Evolutionary conservation across 2,329 filamentous ascomycete genomes (phyloP).

Genomic region (Fusarium continuum): DNA sequence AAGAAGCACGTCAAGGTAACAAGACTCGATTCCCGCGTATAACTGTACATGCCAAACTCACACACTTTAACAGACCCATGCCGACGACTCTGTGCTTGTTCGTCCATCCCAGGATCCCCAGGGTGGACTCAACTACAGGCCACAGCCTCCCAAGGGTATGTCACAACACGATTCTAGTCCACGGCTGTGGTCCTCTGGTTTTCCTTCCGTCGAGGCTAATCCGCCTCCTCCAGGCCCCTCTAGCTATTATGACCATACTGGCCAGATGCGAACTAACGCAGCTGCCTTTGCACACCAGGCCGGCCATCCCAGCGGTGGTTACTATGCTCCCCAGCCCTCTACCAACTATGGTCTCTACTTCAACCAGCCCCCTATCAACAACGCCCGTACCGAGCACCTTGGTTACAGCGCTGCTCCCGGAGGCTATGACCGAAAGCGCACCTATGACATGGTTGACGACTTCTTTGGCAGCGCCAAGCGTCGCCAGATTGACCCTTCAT

Average conservation of each 20-base stretch:
- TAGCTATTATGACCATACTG: constrained; percentile 72
- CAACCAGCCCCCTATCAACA: constrained; percentile 68
- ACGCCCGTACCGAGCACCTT: constrained; percentile 67
- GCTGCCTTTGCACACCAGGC: constrained; percentile 66
- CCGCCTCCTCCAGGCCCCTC: constrained; percentile 58
- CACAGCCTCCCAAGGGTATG: constrained; percentile 63
- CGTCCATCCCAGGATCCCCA: constrained; percentile 62
- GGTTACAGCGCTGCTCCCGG: constrained; percentile 63
- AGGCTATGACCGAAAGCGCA: constrained; percentile 80
- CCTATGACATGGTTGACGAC: constrained; percentile 89
- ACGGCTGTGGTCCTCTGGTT: constrained; percentile 23
- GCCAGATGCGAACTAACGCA: constrained; percentile 67
- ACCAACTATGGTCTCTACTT: constrained; percentile 81
- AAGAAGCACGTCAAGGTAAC: constrained; percentile 96
- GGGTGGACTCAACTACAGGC: constrained; percentile 64
- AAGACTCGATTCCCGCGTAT: background rate
- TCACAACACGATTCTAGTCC: constrained; percentile 36
- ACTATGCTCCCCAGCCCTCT: constrained; percentile 66
- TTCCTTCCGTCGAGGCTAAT: constrained; percentile 54
- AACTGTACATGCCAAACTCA: constrained; percentile 30
- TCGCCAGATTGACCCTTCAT: constrained; percentile 85
- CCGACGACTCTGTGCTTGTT: constrained; percentile 85
- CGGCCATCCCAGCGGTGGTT: constrained; percentile 59
- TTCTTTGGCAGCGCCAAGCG: constrained; percentile 95
- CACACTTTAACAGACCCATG: constrained; percentile 75